phyloP scores from a whole-genome alignment of 1,139 yeast genomes.

The Protomyces arabidopsidicola region DNA sequence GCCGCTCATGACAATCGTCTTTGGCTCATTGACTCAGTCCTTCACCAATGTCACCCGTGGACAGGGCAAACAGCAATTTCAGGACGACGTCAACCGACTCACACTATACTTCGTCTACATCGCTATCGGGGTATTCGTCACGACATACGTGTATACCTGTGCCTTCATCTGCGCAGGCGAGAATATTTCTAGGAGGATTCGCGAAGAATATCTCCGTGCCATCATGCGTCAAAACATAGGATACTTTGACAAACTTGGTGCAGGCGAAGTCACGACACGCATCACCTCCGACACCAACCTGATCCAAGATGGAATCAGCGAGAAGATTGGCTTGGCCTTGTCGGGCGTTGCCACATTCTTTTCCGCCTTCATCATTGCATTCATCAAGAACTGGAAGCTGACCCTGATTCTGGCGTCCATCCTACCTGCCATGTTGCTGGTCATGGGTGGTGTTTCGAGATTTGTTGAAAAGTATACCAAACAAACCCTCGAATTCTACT shows the following conservation, averaged over 20 bases:
- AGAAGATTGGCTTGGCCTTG: constrained; percentile 44
- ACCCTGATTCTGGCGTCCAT: constrained; percentile 42
- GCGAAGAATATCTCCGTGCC: constrained; percentile 42
- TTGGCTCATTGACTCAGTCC: constrained; percentile 40
- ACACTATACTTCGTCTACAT: constrained; percentile 36
- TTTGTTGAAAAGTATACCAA: constrained; percentile 39
- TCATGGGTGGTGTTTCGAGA: constrained; percentile 34
- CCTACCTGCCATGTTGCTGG: constrained; percentile 42
- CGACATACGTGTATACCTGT: constrained; percentile 34
- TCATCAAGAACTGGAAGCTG: constrained; percentile 43
- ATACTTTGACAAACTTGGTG: constrained; percentile 46
- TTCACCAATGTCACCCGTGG: constrained; percentile 39
- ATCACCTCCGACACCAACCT: constrained; percentile 45
- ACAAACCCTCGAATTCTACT: constrained; percentile 38
- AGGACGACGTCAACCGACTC: constrained; percentile 33
- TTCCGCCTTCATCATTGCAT: constrained; percentile 44
- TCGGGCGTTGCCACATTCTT: constrained; percentile 43
- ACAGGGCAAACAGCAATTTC: constrained; percentile 32
- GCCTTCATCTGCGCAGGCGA: constrained; percentile 43
- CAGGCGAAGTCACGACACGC: constrained; percentile 45
- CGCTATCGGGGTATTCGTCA: constrained; percentile 35
- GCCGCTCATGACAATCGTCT: constrained; percentile 37
- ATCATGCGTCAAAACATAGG: constrained; percentile 46
- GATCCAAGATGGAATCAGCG: constrained; percentile 47
- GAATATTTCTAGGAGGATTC: constrained; percentile 43